Evolutionary conservation across 169 alveolate genomes (phyloP).

Genomic region (Perkinsus olseni): DNA sequence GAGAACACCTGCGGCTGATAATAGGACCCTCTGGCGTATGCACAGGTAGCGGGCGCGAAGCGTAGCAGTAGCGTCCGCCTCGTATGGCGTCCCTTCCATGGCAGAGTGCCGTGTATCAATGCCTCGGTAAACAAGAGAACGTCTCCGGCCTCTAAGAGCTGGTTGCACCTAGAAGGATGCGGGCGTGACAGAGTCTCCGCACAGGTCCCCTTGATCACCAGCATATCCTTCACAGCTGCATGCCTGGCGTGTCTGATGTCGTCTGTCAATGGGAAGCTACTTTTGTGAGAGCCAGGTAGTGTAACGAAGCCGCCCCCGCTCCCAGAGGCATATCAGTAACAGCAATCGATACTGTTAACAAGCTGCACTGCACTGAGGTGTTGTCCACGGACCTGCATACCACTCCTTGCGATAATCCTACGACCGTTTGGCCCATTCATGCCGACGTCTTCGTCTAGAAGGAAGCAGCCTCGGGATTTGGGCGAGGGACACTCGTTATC

Average conservation of each 20-base stretch:
- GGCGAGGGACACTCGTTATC: no score
- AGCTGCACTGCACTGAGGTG: background rate
- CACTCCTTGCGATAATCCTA: background rate
- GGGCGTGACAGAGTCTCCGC: background rate
- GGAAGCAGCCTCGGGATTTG: no score
- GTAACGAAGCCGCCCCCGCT: background rate
- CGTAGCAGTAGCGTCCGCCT: background rate
- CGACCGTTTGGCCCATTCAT: background rate
- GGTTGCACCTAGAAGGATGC: background rate
- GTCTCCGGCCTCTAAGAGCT: background rate
- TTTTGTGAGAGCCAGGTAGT: background rate
- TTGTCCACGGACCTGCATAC: background rate
- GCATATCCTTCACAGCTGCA: background rate
- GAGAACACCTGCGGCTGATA: background rate
- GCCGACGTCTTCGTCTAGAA: no score
- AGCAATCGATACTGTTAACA: background rate
- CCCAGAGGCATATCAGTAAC: background rate
- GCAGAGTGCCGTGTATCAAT: background rate
- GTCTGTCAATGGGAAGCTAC: background rate
- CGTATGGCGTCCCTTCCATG: background rate
- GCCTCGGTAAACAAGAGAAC: background rate
- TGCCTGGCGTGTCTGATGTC: background rate
- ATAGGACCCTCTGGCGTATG: background rate
- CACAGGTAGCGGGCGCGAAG: background rate
- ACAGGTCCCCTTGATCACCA: background rate